Conservation (phyloP, 129 eudicot species). For the Pseudognaphalium luteoalbum region DNA sequence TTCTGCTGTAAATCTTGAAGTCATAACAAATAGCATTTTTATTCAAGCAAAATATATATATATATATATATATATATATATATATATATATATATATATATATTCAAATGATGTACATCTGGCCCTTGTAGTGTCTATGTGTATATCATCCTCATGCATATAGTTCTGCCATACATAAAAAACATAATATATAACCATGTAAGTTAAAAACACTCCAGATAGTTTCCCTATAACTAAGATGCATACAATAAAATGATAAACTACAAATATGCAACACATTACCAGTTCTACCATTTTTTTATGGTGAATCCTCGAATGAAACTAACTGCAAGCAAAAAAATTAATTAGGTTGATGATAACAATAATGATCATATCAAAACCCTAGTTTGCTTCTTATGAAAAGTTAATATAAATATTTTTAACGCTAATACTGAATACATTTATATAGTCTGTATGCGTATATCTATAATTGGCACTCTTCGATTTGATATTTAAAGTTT, state of each 20-base stretch:
- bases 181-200: conserved; percentile 3
- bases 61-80: too few relatives aligned
- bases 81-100: too few relatives aligned
- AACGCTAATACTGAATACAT: neutral
- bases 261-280: conserved; percentile 14
- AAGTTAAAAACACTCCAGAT: neutral
- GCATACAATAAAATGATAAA: neutral
- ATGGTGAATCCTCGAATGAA: conserved; percentile 11
- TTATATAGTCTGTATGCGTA: too few relatives aligned
- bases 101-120: conserved; percentile 54
- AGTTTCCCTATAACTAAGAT: neutral
- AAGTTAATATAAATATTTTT: too few relatives aligned
- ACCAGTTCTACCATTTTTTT: conserved; percentile 33
- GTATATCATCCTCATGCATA: conserved; percentile 61
- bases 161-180: conserved; percentile 36
- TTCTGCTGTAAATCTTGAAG: conserved; percentile 11
- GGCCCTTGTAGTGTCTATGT: conserved; percentile 65
- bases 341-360: neutral
- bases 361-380: neutral
- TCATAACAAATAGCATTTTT: conserved; percentile 15
- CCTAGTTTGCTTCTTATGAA: neutral
- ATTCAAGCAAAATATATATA: conserved; percentile 6
- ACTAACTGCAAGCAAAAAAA: conserved; percentile 23
- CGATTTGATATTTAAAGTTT: neutral
- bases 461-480: neutral